Base-by-base conservation (phyloP, 768 basidiomycete species). In the Mycena maculata region DNA sequence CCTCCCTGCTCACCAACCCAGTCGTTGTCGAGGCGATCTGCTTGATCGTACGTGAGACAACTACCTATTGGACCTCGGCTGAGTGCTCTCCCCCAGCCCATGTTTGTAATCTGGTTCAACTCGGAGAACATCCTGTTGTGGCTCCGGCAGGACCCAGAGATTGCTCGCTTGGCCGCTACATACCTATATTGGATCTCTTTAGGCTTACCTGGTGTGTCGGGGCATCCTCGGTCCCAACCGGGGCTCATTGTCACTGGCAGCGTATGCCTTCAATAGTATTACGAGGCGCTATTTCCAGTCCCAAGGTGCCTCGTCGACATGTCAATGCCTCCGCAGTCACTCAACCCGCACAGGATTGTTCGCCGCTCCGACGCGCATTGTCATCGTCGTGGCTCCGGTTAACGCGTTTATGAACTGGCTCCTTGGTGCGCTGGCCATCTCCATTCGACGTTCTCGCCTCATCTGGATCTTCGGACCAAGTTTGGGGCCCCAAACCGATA, bases 241-340 rank as follows among this genome's bases (percentile, higher is more conserved):
- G 25, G 16, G 23, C 36, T 39, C 53, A 55, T 25, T 18, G 36
- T 0, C 6, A 23, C 3, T 28, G 9, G 18, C 11, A 28, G 53
- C 53, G 11, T 55, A 41, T 15, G 53, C 38, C 25, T 41, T 55
- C 53, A 55, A 55, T 18, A 25, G 16, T n/a, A 27, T 55, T 22
- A 25, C 36, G 13, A 18, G 36, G 52, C 52, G 52, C 36, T 54
- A 54, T 23, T 54, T 54, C 23, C 53, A 55, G 25, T 38, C 38
- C 20, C 53, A 55, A 41, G 53, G 53, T 55, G 41, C 31, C 18
- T 52, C 9, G 4, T 38, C 4, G 3, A 18, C 33, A 16, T n/a
- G 18, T 38, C 25, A 36, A 16, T 12, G 16, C 12, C 31, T 12
- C 8, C 6, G 10, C n/a, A 20, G 22, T 1, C 9, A 38, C 15